Conservation (phyloP, 1,139 yeast species). For the Pichia sp. region DNA sequence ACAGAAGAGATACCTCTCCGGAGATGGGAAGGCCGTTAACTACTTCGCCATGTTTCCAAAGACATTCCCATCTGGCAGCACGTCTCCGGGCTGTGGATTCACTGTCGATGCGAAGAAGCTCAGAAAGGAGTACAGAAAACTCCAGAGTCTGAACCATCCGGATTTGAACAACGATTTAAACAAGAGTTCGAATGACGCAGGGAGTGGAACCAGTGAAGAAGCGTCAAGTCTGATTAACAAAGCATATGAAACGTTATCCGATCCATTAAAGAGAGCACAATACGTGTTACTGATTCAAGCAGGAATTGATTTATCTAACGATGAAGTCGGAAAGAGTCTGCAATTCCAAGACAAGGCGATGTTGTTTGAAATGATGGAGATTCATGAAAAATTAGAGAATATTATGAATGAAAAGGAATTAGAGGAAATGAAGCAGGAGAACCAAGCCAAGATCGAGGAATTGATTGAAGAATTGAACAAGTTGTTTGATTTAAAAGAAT, state of each 20-base stretch:
- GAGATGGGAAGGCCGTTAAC: conserved; percentile 5
- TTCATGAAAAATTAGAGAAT: conserved; percentile 44
- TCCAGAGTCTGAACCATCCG: conserved; percentile 82
- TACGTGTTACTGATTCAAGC: conserved; percentile 45
- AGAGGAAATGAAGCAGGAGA: conserved; percentile 50
- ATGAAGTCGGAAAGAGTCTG: conserved; percentile 31
- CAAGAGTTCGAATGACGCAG: conserved; percentile 29
- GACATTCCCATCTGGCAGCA: conserved; percentile 62
- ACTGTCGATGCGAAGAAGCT: conserved; percentile 51
- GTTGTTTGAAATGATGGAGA: conserved; percentile 62
- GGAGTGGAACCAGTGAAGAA: conserved; percentile 16
- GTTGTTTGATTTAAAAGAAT: conserved; percentile 40
- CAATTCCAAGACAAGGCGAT: conserved; percentile 42
- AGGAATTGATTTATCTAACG: conserved; percentile 44
- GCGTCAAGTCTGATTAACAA: conserved; percentile 60
- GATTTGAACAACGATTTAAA: conserved; percentile 49
- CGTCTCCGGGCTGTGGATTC: conserved; percentile 64
- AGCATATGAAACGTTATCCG: conserved; percentile 68
- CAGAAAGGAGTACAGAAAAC: conserved; percentile 67
- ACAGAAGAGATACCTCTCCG: background rate
- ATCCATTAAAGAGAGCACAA: conserved; percentile 71
- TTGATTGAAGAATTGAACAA: conserved; percentile 38
- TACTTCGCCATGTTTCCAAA: conserved; percentile 68
- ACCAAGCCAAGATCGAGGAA: conserved; percentile 48
- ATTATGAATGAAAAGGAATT: conserved; percentile 60